Evolutionary conservation across 2,329 filamentous ascomycete genomes (phyloP).

Genomic region (Zopfia rhizophila): DNA sequence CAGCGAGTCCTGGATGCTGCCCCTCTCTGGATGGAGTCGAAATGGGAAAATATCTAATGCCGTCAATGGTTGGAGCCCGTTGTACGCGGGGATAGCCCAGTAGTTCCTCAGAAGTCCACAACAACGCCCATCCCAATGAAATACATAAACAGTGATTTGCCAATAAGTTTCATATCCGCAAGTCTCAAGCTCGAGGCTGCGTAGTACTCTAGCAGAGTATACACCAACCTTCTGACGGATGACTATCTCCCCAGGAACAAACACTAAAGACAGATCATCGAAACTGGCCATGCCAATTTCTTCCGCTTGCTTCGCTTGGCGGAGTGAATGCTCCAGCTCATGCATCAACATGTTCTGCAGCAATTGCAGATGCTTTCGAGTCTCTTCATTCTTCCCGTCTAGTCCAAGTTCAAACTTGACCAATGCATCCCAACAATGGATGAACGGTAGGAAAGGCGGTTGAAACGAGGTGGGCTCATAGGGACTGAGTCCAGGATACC

Average conservation of each 20-base stretch:
- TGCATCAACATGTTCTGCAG: conserved; percentile 42
- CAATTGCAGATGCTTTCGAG: conserved; percentile 38
- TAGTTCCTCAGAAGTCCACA: conserved; percentile 29
- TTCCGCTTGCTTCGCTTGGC: conserved; percentile 37
- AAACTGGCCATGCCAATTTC: conserved; percentile 42
- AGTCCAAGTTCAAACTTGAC: conserved; percentile 7
- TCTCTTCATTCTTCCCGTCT: conserved; percentile 11
- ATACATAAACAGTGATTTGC: conserved; percentile 18
- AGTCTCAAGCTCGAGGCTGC: conserved; percentile 9
- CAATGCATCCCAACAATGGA: conserved; percentile 67
- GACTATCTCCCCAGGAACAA: conserved; percentile 38
- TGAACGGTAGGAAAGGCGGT: conserved; percentile 69
- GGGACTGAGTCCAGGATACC: conserved; percentile 69
- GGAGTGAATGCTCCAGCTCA: conserved; percentile 18
- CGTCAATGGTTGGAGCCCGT: conserved; percentile 53
- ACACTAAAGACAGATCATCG: conserved; percentile 43
- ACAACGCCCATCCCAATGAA: conserved; percentile 35
- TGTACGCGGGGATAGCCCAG: conserved; percentile 24
- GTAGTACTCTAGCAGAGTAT: conserved; percentile 16
- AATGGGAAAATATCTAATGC: conserved; percentile 54
- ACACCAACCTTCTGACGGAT: conserved; percentile 22
- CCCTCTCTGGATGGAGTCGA: conserved; percentile 48
- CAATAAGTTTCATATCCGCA: conserved; percentile 21
- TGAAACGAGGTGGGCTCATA: conserved; percentile 68
- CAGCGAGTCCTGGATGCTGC: conserved; percentile 49